Conservation (phyloP, 805 yeast genomes). For the Kazachstania viticola region DNA sequence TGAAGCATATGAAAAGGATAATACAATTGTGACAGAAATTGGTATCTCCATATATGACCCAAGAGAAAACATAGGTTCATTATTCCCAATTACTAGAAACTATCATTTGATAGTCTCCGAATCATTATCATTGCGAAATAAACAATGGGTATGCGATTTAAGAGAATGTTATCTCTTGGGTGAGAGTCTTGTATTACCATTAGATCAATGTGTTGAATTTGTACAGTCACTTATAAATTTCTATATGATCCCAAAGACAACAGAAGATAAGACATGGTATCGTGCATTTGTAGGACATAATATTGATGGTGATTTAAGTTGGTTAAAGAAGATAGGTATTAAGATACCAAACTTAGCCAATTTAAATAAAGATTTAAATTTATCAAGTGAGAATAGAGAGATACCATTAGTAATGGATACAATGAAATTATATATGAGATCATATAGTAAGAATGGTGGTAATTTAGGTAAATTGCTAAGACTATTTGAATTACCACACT, state of each 20-base stretch:
- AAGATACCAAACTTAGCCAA: slow-evolving; percentile 27
- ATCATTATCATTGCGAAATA: slow-evolving; percentile 33
- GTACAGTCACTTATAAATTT: slow-evolving; percentile 34
- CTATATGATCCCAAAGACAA: slow-evolving; percentile 28
- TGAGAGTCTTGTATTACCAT: slow-evolving; percentile 32
- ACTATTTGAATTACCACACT: slow-evolving; percentile 41
- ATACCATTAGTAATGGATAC: slow-evolving; percentile 35
- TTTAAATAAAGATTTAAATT: slow-evolving; percentile 1
- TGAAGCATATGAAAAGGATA: slow-evolving; percentile 43
- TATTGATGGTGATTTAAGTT: slow-evolving; percentile 40
- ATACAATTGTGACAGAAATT: slow-evolving; percentile 38
- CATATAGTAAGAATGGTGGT: slow-evolving; percentile 33
- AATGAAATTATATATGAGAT: slow-evolving; percentile 29
- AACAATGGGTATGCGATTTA: slow-evolving; percentile 44
- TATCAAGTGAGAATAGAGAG: not conserved
- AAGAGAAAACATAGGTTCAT: slow-evolving; percentile 29
- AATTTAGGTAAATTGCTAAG: slow-evolving; percentile 37
- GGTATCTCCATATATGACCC: slow-evolving; percentile 51
- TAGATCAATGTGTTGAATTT: slow-evolving; percentile 28
- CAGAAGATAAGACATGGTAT: slow-evolving; percentile 13
- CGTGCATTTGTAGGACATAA: slow-evolving; percentile 50
- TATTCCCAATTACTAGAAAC: slow-evolving; percentile 32
- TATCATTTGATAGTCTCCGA: slow-evolving; percentile 38
- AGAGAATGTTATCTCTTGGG: slow-evolving; percentile 41
- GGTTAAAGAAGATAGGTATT: slow-evolving; percentile 39